These are phyloP conservation scores for Xylaria multiplex DNA, from an alignment of 2,329 filamentous ascomycete species.

Conservation along the genomic window DNA sequence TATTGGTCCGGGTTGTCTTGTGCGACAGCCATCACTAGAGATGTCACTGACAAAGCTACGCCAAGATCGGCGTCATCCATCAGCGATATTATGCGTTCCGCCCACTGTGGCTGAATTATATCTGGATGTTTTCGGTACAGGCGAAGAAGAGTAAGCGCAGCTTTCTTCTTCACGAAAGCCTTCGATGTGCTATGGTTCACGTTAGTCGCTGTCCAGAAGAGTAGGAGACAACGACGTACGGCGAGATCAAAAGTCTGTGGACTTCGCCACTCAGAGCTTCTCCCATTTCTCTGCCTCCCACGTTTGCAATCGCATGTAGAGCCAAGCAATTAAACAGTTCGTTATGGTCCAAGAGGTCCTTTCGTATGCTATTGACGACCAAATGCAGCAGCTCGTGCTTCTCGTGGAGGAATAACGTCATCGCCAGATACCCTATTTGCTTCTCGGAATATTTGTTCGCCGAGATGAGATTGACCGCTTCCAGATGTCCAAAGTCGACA, in stretches of 20 bases:
- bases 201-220: constrained; percentile 29
- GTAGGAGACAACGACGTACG: constrained; percentile 65
- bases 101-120: constrained; percentile 96
- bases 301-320: constrained; percentile 96
- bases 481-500: constrained; percentile 97
- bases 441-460: constrained; percentile 98
- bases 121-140: constrained; percentile 93
- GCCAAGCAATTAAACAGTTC: constrained; percentile 98
- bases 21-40: constrained; percentile 90
- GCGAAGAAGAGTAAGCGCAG: constrained; percentile 89
- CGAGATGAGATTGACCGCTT: constrained; percentile 97
- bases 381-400: constrained; percentile 95
- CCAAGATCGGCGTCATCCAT: constrained; percentile 98
- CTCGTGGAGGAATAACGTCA: constrained; percentile 96
- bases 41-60: constrained; percentile 94
- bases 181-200: constrained; percentile 71
- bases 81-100: constrained; percentile 96
- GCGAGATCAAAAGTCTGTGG: constrained; percentile 91
- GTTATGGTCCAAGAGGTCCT: constrained; percentile 93
- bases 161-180: constrained; percentile 99
- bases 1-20: constrained; percentile 96
- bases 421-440: constrained; percentile 97
- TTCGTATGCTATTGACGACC: constrained; percentile 98
- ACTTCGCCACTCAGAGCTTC: constrained; percentile 93
- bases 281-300: constrained; percentile 96